A percentile compares a stretch with the other conserved stretches of the same genome.
phyloP scores from a whole-genome alignment of 768 basidiomycete genomes.

The Suillus sp. region DNA sequence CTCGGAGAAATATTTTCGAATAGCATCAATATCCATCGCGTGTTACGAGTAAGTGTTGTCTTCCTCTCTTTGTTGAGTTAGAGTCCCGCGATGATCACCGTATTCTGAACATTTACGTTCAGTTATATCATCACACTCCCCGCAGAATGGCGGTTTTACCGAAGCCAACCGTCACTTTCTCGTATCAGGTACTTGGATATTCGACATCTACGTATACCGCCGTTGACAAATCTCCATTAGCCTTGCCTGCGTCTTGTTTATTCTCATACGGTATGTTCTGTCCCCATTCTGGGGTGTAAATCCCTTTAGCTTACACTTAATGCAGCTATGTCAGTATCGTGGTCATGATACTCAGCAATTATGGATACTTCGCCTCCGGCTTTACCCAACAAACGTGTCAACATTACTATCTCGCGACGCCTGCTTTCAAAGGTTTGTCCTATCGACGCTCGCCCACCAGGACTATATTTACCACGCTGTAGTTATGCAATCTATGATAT shows the following conservation, averaged over 20 bases:
- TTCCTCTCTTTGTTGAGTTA: neutral
- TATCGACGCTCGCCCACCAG: neutral
- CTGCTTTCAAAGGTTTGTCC: slow-evolving; percentile 60
- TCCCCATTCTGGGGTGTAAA: no score
- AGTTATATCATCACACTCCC: slow-evolving; percentile 38
- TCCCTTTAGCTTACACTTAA: neutral
- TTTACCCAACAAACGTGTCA: slow-evolving; percentile 53
- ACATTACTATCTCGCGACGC: slow-evolving; percentile 51
- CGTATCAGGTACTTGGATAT: slow-evolving; percentile 29
- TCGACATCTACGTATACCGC: neutral
- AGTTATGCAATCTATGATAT: slow-evolving; percentile 67
- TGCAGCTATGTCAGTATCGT: slow-evolving; percentile 43
- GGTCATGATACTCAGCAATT: slow-evolving; percentile 52
- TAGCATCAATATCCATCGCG: slow-evolving; percentile 40
- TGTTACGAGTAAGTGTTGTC: slow-evolving; percentile 37
- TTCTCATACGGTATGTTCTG: slow-evolving; percentile 34
- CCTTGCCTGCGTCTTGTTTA: slow-evolving; percentile 33
- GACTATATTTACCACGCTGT: slow-evolving; percentile 11
- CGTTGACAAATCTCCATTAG: slow-evolving; percentile 15
- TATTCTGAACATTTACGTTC: slow-evolving; percentile 2
- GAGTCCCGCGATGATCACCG: neutral
- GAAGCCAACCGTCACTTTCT: slow-evolving; percentile 27
- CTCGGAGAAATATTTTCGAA: slow-evolving; percentile 36
- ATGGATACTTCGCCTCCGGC: slow-evolving; percentile 55
- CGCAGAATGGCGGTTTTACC: slow-evolving; percentile 36